Evolutionary conservation across 345 rosid genomes (phyloP).

Genomic region (Anacardium occidentale): DNA sequence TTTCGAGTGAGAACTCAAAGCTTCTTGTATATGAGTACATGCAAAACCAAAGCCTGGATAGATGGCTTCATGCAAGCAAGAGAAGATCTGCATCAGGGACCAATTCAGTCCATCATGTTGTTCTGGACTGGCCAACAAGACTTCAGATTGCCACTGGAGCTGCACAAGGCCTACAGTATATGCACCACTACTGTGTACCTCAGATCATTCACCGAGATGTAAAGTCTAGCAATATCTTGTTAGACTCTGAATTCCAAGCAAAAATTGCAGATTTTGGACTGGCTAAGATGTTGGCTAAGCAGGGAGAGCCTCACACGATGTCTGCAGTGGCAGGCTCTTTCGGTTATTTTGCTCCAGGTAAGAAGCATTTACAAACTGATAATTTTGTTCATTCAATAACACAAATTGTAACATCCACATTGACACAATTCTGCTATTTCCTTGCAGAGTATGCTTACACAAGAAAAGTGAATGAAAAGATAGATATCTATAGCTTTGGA

Average conservation of each 20-base stretch:
- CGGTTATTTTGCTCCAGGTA: conserved; percentile 94
- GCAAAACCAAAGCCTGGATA: conserved; percentile 82
- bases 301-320: conserved; percentile 66
- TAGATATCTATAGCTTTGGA: conserved; percentile 88
- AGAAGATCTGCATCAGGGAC: conserved; percentile 24
- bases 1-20: conserved; percentile 78
- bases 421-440: conserved; percentile 9
- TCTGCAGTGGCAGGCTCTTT: conserved; percentile 88
- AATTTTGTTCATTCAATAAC: neutral
- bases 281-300: conserved; percentile 65
- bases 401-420: neutral
- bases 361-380: conserved; percentile 6
- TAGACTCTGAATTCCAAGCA: conserved; percentile 73
- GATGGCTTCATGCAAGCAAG: conserved; percentile 73
- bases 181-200: conserved; percentile 80
- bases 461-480: conserved; percentile 71
- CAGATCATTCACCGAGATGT: conserved; percentile 85
- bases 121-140: conserved; percentile 65
- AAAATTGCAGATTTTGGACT: conserved; percentile 91
- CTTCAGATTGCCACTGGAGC: conserved; percentile 79
- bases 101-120: conserved; percentile 21
- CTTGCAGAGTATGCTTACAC: conserved; percentile 73
- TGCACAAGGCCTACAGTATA: conserved; percentile 81
- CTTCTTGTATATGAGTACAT: conserved; percentile 90
- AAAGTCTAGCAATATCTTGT: conserved; percentile 81